Evolutionary conservation across 768 basidiomycete genomes (phyloP), one percentile per base, ranked within the genome.

Genomic region (Hericium alpestre): DNA sequence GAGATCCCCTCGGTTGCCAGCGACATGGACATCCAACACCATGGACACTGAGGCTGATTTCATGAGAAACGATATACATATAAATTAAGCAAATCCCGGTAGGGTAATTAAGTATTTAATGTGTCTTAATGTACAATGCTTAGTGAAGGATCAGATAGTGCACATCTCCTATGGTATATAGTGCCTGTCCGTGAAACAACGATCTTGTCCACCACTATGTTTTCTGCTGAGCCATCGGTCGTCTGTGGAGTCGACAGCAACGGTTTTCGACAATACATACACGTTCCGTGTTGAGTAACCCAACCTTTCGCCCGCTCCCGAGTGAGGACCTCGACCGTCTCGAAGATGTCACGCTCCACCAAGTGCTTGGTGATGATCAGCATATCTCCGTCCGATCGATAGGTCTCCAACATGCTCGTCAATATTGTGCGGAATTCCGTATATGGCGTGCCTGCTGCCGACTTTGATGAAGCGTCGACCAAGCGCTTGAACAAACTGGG

Each of bases 331-430:
- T 84, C 81, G 49, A 94, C 73, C 0, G 79, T 79, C 56, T 84
- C 81, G 61, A 90, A 93, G 51, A 95, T 71, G 68, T 98, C 95
- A 37, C 86, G 79, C 59, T 87, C 80, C 46, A 93, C 74, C 48
- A 98, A 72, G 58, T 83, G 82, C 60, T 87, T 90, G 22, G 92
- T 88, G 64, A 95, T 93, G 46, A 76, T 71, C 23, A 98, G 74
- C 77, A 94, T 82, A 62, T 97, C 94, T 25, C 89, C 90, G 61
- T 99, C 94, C 3, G 87, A 83, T 40, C 87, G 83, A 72, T 97
- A 98, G 2, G 92, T 87, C 65, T 95, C 93, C 64, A 98, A 71
- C 91, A 98, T 99, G n/a, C 91, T 88, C 0, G 84, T 86, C 32
- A 99, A 75, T 58, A 99, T 93, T 11, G 82, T 80, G 48, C 92